phyloP scores from a whole-genome alignment of 768 basidiomycete species.

The Rhizopogon vesiculosus region DNA sequence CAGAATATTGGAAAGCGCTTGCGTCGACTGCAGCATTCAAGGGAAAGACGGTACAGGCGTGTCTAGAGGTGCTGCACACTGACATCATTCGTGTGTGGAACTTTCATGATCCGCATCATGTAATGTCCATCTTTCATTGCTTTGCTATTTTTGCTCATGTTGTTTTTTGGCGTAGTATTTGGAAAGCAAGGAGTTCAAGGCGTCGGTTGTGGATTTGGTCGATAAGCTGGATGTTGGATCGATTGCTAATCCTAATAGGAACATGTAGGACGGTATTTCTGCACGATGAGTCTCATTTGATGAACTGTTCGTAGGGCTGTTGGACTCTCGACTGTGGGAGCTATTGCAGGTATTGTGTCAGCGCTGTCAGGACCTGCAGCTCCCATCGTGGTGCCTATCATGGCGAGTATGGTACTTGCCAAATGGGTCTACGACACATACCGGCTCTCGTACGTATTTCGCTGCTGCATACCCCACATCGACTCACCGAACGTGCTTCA shows the following conservation, averaged over 20 bases:
- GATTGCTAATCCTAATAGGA: neutral
- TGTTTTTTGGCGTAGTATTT: neutral
- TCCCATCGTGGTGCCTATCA: neutral
- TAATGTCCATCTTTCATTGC: no score
- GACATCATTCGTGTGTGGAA: slow-evolving; percentile 18
- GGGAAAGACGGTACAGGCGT: slow-evolving; percentile 3
- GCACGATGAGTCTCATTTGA: neutral
- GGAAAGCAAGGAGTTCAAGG: neutral
- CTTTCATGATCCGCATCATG: slow-evolving; percentile 3
- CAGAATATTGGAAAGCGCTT: slow-evolving; percentile 15
- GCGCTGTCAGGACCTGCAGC: neutral
- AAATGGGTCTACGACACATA: no score
- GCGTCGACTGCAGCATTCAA: neutral
- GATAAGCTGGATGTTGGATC: neutral
- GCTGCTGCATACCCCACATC: neutral
- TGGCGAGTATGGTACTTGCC: neutral
- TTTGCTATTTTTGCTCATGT: neutral
- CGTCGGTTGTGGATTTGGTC: neutral
- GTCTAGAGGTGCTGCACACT: slow-evolving; percentile 11
- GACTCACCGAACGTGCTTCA: neutral
- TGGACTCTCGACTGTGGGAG: neutral
- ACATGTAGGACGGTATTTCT: neutral
- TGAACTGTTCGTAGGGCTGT: neutral
- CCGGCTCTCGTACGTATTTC: neutral
- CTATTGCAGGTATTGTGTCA: neutral